Evolutionary conservation across 345 rosid genomes (phyloP).

Genomic region (Lepidium aucheri): DNA sequence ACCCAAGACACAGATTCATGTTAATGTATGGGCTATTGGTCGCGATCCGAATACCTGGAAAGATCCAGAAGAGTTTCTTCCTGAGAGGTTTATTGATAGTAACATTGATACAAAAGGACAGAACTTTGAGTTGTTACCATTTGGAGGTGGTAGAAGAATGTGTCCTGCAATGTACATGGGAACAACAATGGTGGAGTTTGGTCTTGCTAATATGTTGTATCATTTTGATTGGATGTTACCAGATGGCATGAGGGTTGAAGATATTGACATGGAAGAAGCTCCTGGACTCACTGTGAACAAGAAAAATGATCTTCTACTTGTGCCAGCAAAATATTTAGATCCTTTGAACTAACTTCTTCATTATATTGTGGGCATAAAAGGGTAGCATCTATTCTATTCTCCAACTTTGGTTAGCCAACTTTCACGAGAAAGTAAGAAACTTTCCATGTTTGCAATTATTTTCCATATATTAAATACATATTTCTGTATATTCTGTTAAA

Average conservation of each 20-base stretch:
- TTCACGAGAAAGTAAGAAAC: background rate
- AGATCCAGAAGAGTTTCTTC: slow-evolving; percentile 29
- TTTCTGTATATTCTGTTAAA: no score
- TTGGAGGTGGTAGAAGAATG: slow-evolving; percentile 7
- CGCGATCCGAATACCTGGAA: slow-evolving; percentile 37
- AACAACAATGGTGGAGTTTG: slow-evolving; percentile 18
- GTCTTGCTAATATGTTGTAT: slow-evolving; percentile 33
- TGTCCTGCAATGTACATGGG: slow-evolving; percentile 22
- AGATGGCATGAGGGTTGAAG: slow-evolving; percentile 2
- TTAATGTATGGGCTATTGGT: slow-evolving; percentile 35
- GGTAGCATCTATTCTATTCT: background rate
- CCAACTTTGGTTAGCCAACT: background rate
- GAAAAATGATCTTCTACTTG: slow-evolving; percentile 16
- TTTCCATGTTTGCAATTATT: background rate
- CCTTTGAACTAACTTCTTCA: background rate
- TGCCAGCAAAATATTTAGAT: slow-evolving; percentile 5
- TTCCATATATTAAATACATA: no score
- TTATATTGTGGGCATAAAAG: background rate
- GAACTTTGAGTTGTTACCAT: slow-evolving; percentile 4
- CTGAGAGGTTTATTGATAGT: slow-evolving; percentile 31
- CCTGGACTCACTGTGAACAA: slow-evolving; percentile 16
- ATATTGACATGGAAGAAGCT: slow-evolving; percentile 29
- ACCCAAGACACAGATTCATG: slow-evolving; percentile 15
- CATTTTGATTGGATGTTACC: slow-evolving; percentile 39
- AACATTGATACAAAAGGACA: slow-evolving; percentile 23